phyloP scores from a whole-genome alignment of 495 filamentous ascomycete genomes.

The Neurospora sp. region DNA sequence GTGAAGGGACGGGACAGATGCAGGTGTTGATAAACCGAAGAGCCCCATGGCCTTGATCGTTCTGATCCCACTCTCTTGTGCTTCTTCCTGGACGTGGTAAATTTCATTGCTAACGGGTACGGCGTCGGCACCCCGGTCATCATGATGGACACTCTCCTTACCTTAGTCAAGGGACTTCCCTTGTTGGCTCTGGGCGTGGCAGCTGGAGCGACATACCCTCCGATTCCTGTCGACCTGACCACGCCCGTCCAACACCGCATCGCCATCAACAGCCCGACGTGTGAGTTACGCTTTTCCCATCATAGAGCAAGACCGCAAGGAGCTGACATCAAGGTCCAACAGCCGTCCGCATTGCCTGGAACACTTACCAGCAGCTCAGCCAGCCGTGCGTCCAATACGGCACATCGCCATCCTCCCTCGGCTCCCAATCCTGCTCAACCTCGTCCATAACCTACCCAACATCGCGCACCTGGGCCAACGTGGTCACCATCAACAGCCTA shows the following conservation, averaged over 20 bases:
- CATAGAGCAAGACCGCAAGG: background rate
- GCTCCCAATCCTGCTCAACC: slow-evolving; percentile 21
- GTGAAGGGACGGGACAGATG: background rate
- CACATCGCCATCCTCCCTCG: slow-evolving; percentile 20
- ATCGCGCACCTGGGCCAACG: slow-evolving; percentile 32
- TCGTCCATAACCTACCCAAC: slow-evolving; percentile 28
- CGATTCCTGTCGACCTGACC: slow-evolving; percentile 42
- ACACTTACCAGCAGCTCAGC: slow-evolving; percentile 31
- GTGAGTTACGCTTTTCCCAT: slow-evolving; percentile 22
- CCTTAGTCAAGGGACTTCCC: slow-evolving; percentile 24
- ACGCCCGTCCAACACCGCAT: slow-evolving; percentile 49
- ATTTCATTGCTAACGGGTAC: background rate
- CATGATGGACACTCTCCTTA: background rate
- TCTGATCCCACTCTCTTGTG: background rate
- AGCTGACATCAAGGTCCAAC: background rate
- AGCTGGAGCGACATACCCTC: slow-evolving; percentile 39
- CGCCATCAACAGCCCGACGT: slow-evolving; percentile 42
- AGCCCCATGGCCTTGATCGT: background rate
- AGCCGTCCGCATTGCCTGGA: slow-evolving; percentile 47
- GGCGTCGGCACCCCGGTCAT: background rate
- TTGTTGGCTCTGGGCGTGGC: slow-evolving; percentile 28
- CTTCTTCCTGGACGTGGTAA: background rate
- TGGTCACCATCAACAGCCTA: slow-evolving; percentile 24
- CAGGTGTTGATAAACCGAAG: background rate
- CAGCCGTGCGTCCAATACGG: slow-evolving; percentile 37